Conservation (phyloP, 139 green algal genomes). For the Chlorella vulgaris region DNA sequence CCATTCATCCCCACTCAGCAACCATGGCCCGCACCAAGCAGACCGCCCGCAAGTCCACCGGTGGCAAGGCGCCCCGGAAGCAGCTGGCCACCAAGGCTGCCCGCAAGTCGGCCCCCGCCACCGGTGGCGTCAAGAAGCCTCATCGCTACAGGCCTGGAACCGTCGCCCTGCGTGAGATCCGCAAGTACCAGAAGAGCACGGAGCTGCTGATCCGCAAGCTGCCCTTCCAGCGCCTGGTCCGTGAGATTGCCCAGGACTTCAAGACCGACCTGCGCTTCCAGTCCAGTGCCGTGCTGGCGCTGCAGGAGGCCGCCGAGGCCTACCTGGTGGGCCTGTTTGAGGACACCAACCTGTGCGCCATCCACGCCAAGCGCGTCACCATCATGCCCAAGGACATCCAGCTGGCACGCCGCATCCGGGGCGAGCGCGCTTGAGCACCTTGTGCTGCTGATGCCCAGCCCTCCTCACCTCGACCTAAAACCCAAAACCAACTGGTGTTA, state of each 20-base stretch:
- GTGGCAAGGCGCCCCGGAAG: conserved; percentile 84
- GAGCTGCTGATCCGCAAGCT: conserved; percentile 97
- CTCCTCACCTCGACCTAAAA: too few relatives aligned
- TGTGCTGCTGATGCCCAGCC: neutral
- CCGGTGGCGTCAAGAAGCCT: conserved; percentile 94
- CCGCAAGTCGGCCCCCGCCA: too few relatives aligned
- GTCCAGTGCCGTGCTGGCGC: conserved; percentile 88
- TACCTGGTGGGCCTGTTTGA: conserved; percentile 99
- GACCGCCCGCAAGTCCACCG: conserved; percentile 85
- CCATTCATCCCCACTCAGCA: neutral
- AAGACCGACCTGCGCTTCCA: conserved; percentile 99
- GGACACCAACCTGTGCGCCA: conserved; percentile 97
- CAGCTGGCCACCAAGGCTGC: too few relatives aligned
- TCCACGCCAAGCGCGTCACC: conserved; percentile 94
- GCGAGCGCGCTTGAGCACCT: conserved; percentile 51
- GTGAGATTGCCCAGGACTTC: conserved; percentile 99
- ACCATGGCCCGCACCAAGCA: conserved; percentile 89
- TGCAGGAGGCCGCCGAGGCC: conserved; percentile 97
- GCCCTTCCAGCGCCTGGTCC: conserved; percentile 95
- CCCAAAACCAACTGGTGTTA: too few relatives aligned
- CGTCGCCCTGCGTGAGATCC: conserved; percentile 91
- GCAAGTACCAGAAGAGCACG: conserved; percentile 95
- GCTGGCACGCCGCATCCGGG: conserved; percentile 69
- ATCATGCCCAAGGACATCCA: conserved; percentile 84
- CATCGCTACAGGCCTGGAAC: conserved; percentile 91